phyloP scores from a whole-genome alignment of 306 rosid species.

The Gillenia trifoliata region DNA sequence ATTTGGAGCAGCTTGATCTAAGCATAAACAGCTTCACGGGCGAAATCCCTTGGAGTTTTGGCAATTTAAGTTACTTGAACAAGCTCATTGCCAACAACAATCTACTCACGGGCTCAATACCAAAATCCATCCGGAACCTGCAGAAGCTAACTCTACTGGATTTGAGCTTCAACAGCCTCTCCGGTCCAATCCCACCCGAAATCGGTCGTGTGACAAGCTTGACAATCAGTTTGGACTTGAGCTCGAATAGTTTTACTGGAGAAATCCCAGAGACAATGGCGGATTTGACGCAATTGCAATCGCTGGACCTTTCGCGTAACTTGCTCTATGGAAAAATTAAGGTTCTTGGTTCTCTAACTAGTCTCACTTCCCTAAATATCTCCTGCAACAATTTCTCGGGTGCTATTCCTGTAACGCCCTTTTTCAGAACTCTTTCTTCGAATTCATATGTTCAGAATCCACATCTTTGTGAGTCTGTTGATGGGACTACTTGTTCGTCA shows the following conservation, averaged over 20 bases:
- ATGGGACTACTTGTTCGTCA: constrained; percentile 80
- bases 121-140: constrained; percentile 61
- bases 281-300: constrained; percentile 67
- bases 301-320: constrained; percentile 85
- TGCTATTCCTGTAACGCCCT: constrained; percentile 81
- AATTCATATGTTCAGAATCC: constrained; percentile 58
- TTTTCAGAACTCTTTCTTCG: constrained; percentile 65
- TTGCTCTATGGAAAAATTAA: constrained; percentile 58
- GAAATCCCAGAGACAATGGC: constrained; percentile 72
- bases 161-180: constrained; percentile 79
- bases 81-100: constrained; percentile 86
- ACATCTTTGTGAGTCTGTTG: constrained; percentile 66
- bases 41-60: constrained; percentile 75
- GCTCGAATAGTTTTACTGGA: constrained; percentile 67
- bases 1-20: constrained; percentile 94
- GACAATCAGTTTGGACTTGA: constrained; percentile 83
- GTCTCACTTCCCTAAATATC: constrained; percentile 77
- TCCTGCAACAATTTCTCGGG: constrained; percentile 92
- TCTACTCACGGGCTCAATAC: constrained; percentile 63
- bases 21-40: constrained; percentile 78
- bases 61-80: constrained; percentile 86
- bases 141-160: constrained; percentile 82
- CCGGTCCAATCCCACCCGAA: constrained; percentile 69
- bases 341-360: constrained; percentile 71
- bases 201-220: constrained; percentile 81